Percentiles rank a stretch among this genome's conserved stretches.
Evolutionary conservation across 2,329 filamentous ascomycete genomes (phyloP).

Genomic region (Penicillium corylophilum): DNA sequence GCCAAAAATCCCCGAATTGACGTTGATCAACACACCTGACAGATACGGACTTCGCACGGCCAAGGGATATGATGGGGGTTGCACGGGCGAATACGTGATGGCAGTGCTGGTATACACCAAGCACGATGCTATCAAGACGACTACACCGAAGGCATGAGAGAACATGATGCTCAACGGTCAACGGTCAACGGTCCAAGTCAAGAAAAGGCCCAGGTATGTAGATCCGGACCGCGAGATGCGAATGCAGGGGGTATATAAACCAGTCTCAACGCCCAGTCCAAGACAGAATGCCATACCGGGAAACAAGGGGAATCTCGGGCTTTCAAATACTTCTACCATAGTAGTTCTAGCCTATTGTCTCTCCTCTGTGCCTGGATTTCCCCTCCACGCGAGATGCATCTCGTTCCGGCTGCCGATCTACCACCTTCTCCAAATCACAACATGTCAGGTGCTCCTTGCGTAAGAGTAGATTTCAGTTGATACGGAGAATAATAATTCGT

Average conservation of each 20-base stretch:
- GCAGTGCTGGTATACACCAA: slow-evolving; percentile 7
- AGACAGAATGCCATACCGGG: slow-evolving; percentile 7
- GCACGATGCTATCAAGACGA: slow-evolving; percentile 7
- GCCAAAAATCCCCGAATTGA: background rate
- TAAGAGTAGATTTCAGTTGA: slow-evolving; percentile 12
- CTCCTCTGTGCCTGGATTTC: background rate
- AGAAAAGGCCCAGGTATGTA: slow-evolving; percentile 2
- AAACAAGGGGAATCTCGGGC: slow-evolving; percentile 4
- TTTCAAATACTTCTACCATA: slow-evolving; percentile 14
- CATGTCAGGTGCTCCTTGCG: slow-evolving; percentile 14
- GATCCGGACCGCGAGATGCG: slow-evolving; percentile 1
- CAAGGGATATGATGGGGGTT: slow-evolving; percentile 42
- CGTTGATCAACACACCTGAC: slow-evolving; percentile 23
- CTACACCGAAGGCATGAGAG: slow-evolving; percentile 1
- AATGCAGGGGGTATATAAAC: slow-evolving; percentile 4
- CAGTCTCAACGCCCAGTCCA: slow-evolving; percentile 1
- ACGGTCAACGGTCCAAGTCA: background rate
- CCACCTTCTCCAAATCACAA: slow-evolving; percentile 13
- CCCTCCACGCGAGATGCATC: slow-evolving; percentile 2
- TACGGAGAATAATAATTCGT: background rate
- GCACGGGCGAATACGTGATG: slow-evolving; percentile 16
- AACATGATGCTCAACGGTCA: slow-evolving; percentile 7
- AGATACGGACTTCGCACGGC: slow-evolving; percentile 43
- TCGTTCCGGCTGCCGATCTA: background rate
- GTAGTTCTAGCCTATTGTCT: background rate